These are phyloP conservation scores for Trichoderma sp. DNA, from an alignment of 2,329 filamentous ascomycete species.

Conservation along the genomic window DNA sequence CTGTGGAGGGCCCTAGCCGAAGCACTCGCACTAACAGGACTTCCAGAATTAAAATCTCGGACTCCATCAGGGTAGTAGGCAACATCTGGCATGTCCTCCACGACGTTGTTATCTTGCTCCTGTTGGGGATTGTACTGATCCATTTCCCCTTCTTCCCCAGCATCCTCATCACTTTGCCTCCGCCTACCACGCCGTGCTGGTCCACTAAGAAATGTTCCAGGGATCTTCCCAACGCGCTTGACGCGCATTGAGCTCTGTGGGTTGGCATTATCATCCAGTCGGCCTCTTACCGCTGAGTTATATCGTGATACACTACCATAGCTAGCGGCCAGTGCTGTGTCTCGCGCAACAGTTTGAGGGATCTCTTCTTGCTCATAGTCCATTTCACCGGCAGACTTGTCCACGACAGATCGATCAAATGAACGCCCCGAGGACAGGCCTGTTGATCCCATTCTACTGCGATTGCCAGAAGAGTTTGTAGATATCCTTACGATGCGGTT, in stretches of 20 bases:
- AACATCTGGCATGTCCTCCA: slow-evolving; percentile 39
- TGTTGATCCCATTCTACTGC: slow-evolving; percentile 40
- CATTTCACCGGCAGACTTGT: slow-evolving; percentile 40
- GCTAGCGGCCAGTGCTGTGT: slow-evolving; percentile 45
- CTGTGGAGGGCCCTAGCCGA: slow-evolving; percentile 45
- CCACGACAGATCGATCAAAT: slow-evolving; percentile 36
- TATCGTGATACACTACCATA: slow-evolving; percentile 57
- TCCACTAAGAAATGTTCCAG: slow-evolving; percentile 76
- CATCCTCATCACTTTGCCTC: slow-evolving; percentile 68
- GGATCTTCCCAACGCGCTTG: slow-evolving; percentile 73
- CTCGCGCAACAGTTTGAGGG: slow-evolving; percentile 51
- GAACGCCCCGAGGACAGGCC: slow-evolving; percentile 41
- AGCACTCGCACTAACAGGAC: slow-evolving; percentile 55
- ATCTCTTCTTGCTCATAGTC: slow-evolving; percentile 50
- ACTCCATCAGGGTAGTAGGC: slow-evolving; percentile 47
- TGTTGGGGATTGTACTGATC: slow-evolving; percentile 42
- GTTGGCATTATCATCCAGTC: slow-evolving; percentile 63
- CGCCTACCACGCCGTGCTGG: slow-evolving; percentile 75
- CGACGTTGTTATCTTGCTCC: slow-evolving; percentile 45
- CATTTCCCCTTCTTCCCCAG: slow-evolving; percentile 46
- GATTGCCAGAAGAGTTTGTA: slow-evolving; percentile 52
- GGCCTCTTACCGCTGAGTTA: slow-evolving; percentile 52
- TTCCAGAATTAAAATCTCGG: slow-evolving; percentile 58
- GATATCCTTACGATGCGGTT: slow-evolving; percentile 58
- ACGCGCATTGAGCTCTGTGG: slow-evolving; percentile 74